Evolutionary conservation across 306 rosid genomes (phyloP).

Genomic region (Quercus mongolica): DNA sequence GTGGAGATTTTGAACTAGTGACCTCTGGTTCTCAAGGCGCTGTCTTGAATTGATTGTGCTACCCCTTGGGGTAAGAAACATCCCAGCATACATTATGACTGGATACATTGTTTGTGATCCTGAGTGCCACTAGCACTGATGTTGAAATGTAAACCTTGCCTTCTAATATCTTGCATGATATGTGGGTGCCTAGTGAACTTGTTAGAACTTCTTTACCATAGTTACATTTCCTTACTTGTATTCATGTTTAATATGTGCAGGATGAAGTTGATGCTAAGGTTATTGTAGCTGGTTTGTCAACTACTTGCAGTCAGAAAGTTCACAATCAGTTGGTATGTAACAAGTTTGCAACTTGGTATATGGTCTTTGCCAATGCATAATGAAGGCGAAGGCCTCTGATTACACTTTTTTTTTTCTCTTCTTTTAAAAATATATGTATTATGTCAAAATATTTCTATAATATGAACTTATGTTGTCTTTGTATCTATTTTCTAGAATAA

Average conservation of each 20-base stretch:
- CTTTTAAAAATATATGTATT: too few relatives aligned
- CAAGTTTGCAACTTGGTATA: not conserved
- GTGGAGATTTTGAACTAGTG: too few relatives aligned
- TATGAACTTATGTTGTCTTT: not conserved
- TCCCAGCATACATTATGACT: not conserved
- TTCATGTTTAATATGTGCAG: slow-evolving; percentile 39
- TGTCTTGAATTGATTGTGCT: too few relatives aligned
- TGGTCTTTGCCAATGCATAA: slow-evolving; percentile 18
- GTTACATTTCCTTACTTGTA: slow-evolving; percentile 11
- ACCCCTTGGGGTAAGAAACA: too few relatives aligned
- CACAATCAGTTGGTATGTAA: slow-evolving; percentile 86
- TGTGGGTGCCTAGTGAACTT: not conserved
- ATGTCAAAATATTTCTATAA: not conserved
- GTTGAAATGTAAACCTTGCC: not conserved
- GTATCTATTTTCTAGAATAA: slow-evolving; percentile 11
- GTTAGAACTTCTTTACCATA: not conserved
- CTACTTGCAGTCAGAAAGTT: slow-evolving; percentile 97
- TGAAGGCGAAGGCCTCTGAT: not conserved
- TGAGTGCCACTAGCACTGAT: not conserved
- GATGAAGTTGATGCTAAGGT: slow-evolving; percentile 74
- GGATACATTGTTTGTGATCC: not conserved
- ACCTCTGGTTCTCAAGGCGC: too few relatives aligned
- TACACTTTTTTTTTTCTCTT: too few relatives aligned
- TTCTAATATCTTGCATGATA: slow-evolving; percentile 14
- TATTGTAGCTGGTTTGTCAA: slow-evolving; percentile 81